Evolutionary conservation across 2,329 filamentous ascomycete genomes (phyloP), one percentile per base, ranked within the genome.

Genomic region (Xylariaceae sp.): DNA sequence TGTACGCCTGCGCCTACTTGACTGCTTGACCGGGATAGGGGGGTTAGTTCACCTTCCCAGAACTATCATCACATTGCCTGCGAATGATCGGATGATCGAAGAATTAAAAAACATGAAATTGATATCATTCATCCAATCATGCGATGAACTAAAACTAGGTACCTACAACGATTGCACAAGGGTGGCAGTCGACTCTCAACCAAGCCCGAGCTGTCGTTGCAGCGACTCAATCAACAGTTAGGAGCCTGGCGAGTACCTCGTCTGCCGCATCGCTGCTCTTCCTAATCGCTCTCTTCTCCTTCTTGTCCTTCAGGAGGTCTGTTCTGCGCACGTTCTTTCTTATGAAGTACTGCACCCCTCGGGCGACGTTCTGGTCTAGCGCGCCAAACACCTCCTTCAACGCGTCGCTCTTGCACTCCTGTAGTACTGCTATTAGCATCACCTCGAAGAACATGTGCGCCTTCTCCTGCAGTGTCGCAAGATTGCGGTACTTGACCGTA

Each of bases 361-460:
- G 84, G 4, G 88, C 85, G 59, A 97, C 81, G 54, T 88, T 83
- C 0, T 87, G 85, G 55, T 83, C 82, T 0, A 85, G 82, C 10
- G 83, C 82, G 18, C 81, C 75, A 70, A 96, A 90, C 1, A 91
- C 75, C 47, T 86, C 86, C 60, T 83, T 77, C 23, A 96, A 74
- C 1, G 78, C 77, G 51, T 53, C 73, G 52, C 81, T 80, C 59
- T 86, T 82, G 16, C 86, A 85, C 64, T 88, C 83, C 44, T 90
- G 80, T 29, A 98, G 83, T 12, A 92, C 74, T 1, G 86, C 89
- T 47, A 95, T 86, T 16, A 98, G 79, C 63, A 97, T 75, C 7
- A 95, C 78, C 72, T 97, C 91, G 44, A 93, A 80, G 69, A 98
- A 95, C 20, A 84, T 84, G 54, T 83, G 86, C 0, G 90, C 91